Evolutionary conservation across 257 asterid species (phyloP), one percentile per base, ranked within the genome.

Genomic region (Salvia hispanica): DNA sequence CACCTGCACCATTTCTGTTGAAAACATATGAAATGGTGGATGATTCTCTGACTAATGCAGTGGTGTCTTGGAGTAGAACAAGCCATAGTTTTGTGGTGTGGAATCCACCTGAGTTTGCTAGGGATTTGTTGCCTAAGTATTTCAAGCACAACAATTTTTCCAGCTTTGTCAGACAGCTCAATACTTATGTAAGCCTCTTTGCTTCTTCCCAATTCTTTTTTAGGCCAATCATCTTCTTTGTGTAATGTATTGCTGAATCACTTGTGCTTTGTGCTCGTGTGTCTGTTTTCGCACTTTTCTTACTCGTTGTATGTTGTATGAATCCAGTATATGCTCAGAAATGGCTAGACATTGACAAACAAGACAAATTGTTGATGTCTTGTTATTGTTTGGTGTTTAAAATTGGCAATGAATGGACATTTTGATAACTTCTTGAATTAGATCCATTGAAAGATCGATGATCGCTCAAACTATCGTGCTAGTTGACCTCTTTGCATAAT

Each of bases 81-180:
- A 93, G 96, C 0, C 81, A 46, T 14, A 92, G 96, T 68, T 89
- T 92, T 50, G 83, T 92, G 7, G 98, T 92, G 1, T 88, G 96
- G 97, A 84, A 90, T 76, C 98, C 98, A 2, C 95, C 93, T 0
- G 95, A 87, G 66, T 92, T 92, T 56, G 88, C 97, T 0, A 53
- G 93, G 62, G 98, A 87, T 62, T 84, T 92, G 84, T 78, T 92
- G 39, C 98, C 98, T 0, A 86, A 81, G 63, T 92, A 92, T 70
- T 92, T 92, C 82, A 92, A 92, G 76, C 98, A 92, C 81, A 92
- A 88, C 42, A 92, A 92, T 53, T 92, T 92, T 69, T 89, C 96
- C 55, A 92, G 98, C 83, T 92, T 92, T 77, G 88, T 89, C 77
- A 83, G 97, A 64, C 97, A 92, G 53, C 95, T 92, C 36, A 92